These are phyloP conservation scores for Scutellaria galericulata DNA, from an alignment of 257 asterid species.

Conservation along the genomic window DNA sequence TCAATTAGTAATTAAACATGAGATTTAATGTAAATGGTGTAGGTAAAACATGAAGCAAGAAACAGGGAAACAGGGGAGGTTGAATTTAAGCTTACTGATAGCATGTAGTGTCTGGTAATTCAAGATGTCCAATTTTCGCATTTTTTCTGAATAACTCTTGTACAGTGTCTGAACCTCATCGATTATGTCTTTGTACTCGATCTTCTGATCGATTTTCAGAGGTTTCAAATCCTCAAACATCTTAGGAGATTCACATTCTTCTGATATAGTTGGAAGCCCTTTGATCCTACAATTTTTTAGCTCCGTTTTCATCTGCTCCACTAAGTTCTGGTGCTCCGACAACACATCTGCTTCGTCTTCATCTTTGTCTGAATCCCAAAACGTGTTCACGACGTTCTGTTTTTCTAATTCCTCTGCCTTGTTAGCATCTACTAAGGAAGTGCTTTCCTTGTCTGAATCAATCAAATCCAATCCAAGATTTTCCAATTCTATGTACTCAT, in stretches of 20 bases:
- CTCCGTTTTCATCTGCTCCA: slow-evolving; percentile 83
- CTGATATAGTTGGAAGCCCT: slow-evolving; percentile 89
- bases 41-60: background rate
- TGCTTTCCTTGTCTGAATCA: slow-evolving; percentile 14
- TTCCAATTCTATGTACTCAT: slow-evolving; percentile 63
- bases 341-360: slow-evolving; percentile 70
- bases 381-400: slow-evolving; percentile 7
- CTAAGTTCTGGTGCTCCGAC: slow-evolving; percentile 68
- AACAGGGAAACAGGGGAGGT: background rate
- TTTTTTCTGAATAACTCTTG: slow-evolving; percentile 74
- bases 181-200: slow-evolving; percentile 69
- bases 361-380: slow-evolving; percentile 49
- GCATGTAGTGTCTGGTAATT: slow-evolving; percentile 89
- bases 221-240: slow-evolving; percentile 71
- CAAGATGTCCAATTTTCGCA: slow-evolving; percentile 82
- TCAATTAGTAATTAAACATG: too few species aligned
- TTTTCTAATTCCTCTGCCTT: slow-evolving; percentile 18
- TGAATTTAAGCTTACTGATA: slow-evolving; percentile 64
- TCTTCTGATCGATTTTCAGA: slow-evolving; percentile 58
- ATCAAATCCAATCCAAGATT: slow-evolving; percentile 23
- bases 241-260: slow-evolving; percentile 70
- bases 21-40: too few species aligned
- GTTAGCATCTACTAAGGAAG: slow-evolving; percentile 14
- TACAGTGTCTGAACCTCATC: slow-evolving; percentile 72
- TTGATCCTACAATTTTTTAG: slow-evolving; percentile 55